phyloP scores from a whole-genome alignment of 163 green algal genomes.

The Scenedesmus sp. region DNA sequence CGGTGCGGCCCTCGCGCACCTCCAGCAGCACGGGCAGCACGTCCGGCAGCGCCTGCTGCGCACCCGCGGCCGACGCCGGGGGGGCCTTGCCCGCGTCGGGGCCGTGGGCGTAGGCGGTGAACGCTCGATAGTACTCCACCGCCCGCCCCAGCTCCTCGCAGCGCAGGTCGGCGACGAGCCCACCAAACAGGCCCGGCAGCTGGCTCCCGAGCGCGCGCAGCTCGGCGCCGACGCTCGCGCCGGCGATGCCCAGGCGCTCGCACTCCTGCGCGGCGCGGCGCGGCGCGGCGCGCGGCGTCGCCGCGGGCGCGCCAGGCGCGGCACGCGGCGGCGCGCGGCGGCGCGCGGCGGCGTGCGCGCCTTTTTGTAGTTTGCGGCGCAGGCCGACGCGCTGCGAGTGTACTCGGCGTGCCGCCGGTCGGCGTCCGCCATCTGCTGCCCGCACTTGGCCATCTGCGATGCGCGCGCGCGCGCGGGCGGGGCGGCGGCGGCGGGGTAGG shows the following conservation, averaged over 20 bases:
- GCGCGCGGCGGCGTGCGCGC: slow-evolving; percentile 36
- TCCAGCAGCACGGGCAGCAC: slow-evolving; percentile 59
- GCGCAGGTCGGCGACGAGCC: slow-evolving; percentile 42
- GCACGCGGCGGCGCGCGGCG: too few species aligned
- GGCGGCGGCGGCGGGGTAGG: too few species aligned
- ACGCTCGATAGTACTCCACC: slow-evolving; percentile 59
- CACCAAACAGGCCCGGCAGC: slow-evolving; percentile 48
- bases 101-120: slow-evolving; percentile 52
- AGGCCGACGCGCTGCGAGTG: slow-evolving; percentile 54
- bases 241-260: slow-evolving; percentile 62
- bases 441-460: slow-evolving; percentile 55
- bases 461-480: too few species aligned
- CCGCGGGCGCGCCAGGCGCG: too few species aligned
- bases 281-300: too few species aligned
- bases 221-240: slow-evolving; percentile 48
- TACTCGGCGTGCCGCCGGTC: slow-evolving; percentile 66
- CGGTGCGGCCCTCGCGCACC: slow-evolving; percentile 48
- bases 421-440: slow-evolving; percentile 69
- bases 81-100: slow-evolving; percentile 3
- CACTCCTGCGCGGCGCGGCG: slow-evolving; percentile 76
- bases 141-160: slow-evolving; percentile 31
- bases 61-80: too few species aligned
- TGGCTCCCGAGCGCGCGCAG: slow-evolving; percentile 53
- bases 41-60: slow-evolving; percentile 8
- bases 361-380: slow-evolving; percentile 63